phyloP scores from a whole-genome alignment of 495 filamentous ascomycete species.

The Emericellopsis terricola region DNA sequence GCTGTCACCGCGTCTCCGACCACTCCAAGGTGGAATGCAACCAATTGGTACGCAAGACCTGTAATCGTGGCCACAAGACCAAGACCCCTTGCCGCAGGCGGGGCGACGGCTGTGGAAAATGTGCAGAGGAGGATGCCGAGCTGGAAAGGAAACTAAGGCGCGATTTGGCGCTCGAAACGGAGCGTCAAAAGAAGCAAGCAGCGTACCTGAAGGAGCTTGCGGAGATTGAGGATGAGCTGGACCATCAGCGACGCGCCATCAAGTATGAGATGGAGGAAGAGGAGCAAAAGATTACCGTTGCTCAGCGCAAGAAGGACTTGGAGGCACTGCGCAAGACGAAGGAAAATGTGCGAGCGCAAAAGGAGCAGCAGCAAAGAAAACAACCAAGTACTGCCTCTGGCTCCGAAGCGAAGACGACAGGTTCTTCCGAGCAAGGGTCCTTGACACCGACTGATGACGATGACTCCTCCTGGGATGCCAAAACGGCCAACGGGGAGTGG shows the following conservation, averaged over 20 bases:
- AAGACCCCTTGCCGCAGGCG: constrained; percentile 14
- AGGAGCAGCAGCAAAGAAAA: constrained; percentile 1
- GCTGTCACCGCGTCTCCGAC: constrained; percentile 46
- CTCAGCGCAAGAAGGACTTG: constrained; percentile 17
- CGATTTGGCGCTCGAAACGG: constrained; percentile 35
- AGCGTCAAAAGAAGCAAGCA: constrained; percentile 27
- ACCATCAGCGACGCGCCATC: constrained; percentile 25
- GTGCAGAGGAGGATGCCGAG: constrained; percentile 31
- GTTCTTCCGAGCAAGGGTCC: too few relatives aligned
- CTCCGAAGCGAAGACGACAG: constrained; percentile 8
- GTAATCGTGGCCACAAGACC: constrained; percentile 31
- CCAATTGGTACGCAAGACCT: constrained; percentile 25
- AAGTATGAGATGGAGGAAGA: constrained; percentile 27
- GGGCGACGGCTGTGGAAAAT: constrained; percentile 22
- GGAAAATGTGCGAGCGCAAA: constrained; percentile 3
- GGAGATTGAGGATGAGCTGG: constrained; percentile 39
- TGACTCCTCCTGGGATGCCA: too few relatives aligned
- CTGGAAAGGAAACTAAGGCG: constrained; percentile 23
- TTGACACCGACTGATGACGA: too few relatives aligned
- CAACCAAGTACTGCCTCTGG: too few relatives aligned
- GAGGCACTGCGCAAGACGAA: constrained; percentile 6
- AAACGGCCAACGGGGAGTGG: constrained; percentile 45
- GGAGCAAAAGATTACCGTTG: constrained; percentile 24
- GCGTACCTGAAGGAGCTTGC: constrained; percentile 32
- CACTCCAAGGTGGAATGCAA: constrained; percentile 47